These are phyloP conservation scores for Zygosaccharomyces sapae DNA, from an alignment of 1,139 yeast genomes.

Conservation along the genomic window DNA sequence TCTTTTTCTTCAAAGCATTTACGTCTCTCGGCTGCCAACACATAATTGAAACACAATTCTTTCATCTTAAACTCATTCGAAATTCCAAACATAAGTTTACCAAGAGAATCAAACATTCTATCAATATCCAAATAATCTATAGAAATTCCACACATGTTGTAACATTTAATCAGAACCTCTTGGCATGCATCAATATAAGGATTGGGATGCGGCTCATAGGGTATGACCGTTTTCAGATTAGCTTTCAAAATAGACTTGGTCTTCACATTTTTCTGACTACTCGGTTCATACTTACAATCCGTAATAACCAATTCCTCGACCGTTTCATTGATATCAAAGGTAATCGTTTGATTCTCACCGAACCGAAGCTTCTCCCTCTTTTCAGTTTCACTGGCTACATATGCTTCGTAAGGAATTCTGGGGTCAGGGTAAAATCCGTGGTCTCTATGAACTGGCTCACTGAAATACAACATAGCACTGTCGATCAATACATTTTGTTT, in stretches of 20 bases:
- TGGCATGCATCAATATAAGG: constrained; percentile 4
- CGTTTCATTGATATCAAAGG: constrained; percentile 1
- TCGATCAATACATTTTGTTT: constrained; percentile 1
- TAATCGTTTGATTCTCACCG: constrained; percentile 2
- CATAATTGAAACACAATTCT: constrained; percentile 1
- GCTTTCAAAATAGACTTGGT: background rate
- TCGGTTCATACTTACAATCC: background rate
- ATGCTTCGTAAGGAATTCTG: constrained; percentile 2
- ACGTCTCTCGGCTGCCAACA: constrained; percentile 3
- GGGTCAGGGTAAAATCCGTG: constrained; percentile 2
- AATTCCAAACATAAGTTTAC: constrained; percentile 3
- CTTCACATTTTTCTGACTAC: background rate
- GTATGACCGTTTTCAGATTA: background rate
- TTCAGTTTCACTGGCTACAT: background rate
- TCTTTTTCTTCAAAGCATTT: constrained; percentile 3
- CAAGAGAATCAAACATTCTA: constrained; percentile 2
- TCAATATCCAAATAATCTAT: constrained; percentile 4
- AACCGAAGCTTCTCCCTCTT: background rate
- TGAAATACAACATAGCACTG: constrained; percentile 5
- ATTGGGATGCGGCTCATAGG: constrained; percentile 1
- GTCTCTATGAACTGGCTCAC: constrained; percentile 1
- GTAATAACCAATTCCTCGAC: background rate
- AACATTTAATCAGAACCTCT: constrained; percentile 2
- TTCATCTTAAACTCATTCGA: constrained; percentile 4
- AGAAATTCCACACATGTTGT: constrained; percentile 2